These are phyloP conservation scores for Zymoseptoria pseudotritici DNA, from an alignment of 2,329 filamentous ascomycete species.

Conservation along the genomic window DNA sequence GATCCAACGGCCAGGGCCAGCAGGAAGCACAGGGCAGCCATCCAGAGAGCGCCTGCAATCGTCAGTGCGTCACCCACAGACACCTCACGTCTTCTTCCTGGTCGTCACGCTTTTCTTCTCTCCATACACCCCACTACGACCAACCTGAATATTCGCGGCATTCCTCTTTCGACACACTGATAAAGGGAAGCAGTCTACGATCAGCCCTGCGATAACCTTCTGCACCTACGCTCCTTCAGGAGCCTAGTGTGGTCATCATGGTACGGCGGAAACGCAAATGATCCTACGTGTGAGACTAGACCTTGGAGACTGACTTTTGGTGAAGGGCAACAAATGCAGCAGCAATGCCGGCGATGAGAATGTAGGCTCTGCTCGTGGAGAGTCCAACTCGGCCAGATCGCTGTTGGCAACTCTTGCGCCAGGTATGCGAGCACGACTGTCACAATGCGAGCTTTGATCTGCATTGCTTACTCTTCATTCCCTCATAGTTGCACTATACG, in stretches of 20 bases:
- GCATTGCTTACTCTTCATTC: conserved; percentile 9
- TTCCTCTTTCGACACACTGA: background rate
- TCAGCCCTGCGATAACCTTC: background rate
- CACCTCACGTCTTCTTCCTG: background rate
- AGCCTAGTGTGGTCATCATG: background rate
- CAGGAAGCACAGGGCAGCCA: background rate
- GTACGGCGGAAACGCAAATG: background rate
- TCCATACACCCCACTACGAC: background rate
- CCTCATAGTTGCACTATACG: conserved; percentile 25
- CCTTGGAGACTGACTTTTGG: background rate
- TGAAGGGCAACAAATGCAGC: background rate
- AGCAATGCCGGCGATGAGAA: conserved; percentile 16
- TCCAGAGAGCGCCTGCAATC: background rate
- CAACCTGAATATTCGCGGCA: background rate
- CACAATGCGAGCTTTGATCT: background rate
- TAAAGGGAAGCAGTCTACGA: background rate
- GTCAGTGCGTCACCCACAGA: background rate
- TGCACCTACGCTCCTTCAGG: background rate
- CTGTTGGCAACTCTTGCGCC: conserved; percentile 31
- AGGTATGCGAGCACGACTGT: background rate
- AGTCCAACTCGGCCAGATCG: conserved; percentile 25
- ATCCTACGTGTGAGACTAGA: background rate
- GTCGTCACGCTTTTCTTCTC: background rate
- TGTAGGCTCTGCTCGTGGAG: conserved; percentile 18
- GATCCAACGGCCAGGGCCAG: background rate